A percentile compares a stretch with the other conserved stretches of the same genome.
phyloP scores from a whole-genome alignment of 768 basidiomycete species.

The Macrolepiota fuliginosa region DNA sequence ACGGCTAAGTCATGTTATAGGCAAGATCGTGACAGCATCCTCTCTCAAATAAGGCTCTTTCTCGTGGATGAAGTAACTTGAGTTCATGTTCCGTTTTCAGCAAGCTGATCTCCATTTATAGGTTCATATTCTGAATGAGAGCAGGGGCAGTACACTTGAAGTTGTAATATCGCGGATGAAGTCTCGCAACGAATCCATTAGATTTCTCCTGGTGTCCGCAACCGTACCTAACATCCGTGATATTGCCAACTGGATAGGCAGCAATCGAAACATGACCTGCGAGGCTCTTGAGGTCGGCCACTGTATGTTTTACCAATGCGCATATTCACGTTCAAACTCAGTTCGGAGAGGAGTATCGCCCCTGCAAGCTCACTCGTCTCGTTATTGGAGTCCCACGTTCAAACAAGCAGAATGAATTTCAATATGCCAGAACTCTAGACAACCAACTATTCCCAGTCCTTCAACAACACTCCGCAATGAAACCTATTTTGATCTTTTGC shows the following conservation, averaged over 20 bases:
- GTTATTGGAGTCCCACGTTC: constrained; percentile 70
- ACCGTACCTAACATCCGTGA: constrained; percentile 94
- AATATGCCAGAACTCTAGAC: constrained; percentile 70
- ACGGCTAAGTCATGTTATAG: constrained; percentile 25
- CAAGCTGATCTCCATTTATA: constrained; percentile 26
- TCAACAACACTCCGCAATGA: constrained; percentile 68
- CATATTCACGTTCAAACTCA: constrained; percentile 24
- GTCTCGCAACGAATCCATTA: constrained; percentile 59
- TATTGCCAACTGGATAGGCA: constrained; percentile 85
- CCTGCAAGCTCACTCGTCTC: constrained; percentile 72
- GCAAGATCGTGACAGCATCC: constrained; percentile 60
- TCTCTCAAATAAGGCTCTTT: constrained; percentile 74
- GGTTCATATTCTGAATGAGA: constrained; percentile 92
- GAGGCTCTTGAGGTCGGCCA: constrained; percentile 61
- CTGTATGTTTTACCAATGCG: not conserved
- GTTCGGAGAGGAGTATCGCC: constrained; percentile 93
- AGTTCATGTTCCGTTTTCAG: not conserved
- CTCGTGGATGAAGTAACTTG: constrained; percentile 82
- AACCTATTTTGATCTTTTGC: constrained; percentile 87
- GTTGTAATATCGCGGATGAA: constrained; percentile 96
- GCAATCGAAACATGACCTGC: constrained; percentile 41
- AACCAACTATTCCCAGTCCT: constrained; percentile 70
- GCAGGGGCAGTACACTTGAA: constrained; percentile 88
- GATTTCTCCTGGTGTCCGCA: constrained; percentile 90
- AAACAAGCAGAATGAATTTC: constrained; percentile 74